These are phyloP conservation scores for Podospora conica DNA, from an alignment of 495 filamentous ascomycete genomes.

Conservation along the genomic window DNA sequence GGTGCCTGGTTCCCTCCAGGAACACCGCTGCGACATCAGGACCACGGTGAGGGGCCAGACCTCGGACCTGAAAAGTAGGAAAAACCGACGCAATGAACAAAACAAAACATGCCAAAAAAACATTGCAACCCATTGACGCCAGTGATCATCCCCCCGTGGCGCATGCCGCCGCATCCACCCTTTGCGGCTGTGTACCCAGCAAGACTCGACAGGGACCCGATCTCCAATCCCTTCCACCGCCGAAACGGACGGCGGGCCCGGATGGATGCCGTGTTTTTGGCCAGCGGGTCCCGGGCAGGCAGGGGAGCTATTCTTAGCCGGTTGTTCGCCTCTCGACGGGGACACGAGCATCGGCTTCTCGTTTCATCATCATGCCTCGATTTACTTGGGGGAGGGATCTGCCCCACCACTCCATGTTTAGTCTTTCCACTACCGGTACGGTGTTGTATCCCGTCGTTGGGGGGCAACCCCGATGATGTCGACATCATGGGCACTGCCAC, in stretches of 20 bases:
- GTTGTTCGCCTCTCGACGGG: neutral
- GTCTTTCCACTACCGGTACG: neutral
- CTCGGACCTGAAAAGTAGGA: neutral
- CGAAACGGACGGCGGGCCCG: neutral
- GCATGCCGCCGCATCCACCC: neutral
- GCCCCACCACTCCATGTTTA: neutral
- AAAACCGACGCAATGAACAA: too few relatives aligned
- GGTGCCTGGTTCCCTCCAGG: neutral
- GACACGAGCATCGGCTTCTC: neutral
- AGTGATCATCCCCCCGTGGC: neutral
- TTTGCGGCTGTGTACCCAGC: neutral
- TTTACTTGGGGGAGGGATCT: neutral
- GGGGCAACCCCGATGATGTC: neutral
- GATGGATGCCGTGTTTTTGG: neutral
- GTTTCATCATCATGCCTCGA: neutral
- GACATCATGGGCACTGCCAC: neutral
- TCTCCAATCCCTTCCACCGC: neutral
- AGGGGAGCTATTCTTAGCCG: neutral
- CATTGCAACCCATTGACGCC: neutral
- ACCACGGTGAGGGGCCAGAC: neutral
- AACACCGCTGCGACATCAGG: neutral
- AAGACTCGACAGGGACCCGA: neutral
- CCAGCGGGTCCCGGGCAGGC: too few relatives aligned
- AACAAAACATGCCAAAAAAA: neutral
- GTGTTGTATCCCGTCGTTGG: neutral